These are phyloP conservation scores for Casuarina equisetifolia DNA, from an alignment of 306 rosid species.

Conservation along the genomic window DNA sequence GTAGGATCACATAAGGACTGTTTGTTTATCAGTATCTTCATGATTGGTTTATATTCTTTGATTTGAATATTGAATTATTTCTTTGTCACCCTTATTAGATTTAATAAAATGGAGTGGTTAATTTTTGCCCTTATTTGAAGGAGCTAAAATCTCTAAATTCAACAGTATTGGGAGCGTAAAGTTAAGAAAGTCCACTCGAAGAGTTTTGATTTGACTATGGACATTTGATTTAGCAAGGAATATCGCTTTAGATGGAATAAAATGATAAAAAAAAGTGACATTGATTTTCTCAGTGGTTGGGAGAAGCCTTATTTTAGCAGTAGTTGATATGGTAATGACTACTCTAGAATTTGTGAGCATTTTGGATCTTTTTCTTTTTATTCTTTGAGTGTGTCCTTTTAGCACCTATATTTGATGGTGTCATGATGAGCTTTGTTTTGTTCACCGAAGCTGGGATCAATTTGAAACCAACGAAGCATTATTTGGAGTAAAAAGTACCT, in stretches of 20 bases:
- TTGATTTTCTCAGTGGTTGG: not conserved
- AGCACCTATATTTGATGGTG: constrained; percentile 13
- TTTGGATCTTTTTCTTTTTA: constrained; percentile 16
- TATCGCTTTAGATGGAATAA: not conserved
- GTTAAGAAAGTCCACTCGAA: not conserved
- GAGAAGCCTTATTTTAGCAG: constrained; percentile 12
- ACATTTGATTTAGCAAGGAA: not conserved
- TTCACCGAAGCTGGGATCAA: constrained; percentile 82
- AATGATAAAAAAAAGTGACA: not conserved
- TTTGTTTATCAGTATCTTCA: not conserved
- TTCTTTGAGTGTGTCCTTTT: not conserved
- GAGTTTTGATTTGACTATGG: not conserved
- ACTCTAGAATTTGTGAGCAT: constrained; percentile 3
- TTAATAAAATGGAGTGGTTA: not conserved
- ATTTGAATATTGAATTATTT: not conserved
- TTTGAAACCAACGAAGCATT: constrained; percentile 80
- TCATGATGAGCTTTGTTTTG: constrained; percentile 2
- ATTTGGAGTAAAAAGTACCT: constrained; percentile 92
- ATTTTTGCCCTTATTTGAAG: constrained; percentile 1
- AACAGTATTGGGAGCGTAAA: too few relatives aligned
- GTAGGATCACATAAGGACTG: not conserved
- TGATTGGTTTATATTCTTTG: not conserved
- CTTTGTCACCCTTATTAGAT: not conserved
- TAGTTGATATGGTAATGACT: not conserved
- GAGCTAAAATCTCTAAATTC: not conserved